Conservation (phyloP, 441 rosid genomes). For the Mallotus japonicus region DNA sequence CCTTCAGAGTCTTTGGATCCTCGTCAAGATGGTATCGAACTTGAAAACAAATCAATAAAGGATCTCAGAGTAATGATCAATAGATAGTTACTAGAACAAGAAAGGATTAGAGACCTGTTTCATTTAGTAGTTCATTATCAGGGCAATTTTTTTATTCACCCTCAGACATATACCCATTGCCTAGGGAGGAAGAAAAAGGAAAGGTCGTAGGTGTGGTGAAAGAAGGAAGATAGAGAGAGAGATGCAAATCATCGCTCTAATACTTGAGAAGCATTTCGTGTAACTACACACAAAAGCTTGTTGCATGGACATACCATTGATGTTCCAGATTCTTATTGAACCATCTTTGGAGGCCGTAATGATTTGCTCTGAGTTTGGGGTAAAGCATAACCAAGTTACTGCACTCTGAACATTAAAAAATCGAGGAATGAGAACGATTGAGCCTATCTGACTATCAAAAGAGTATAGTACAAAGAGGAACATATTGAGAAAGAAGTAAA, state of each 20-base stretch:
- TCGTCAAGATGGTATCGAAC: constrained; percentile 98
- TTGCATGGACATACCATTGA: constrained; percentile 58
- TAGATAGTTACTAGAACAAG: constrained; percentile 8
- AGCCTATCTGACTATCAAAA: not conserved
- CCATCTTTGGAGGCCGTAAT: constrained; percentile 98
- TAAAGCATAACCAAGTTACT: constrained; percentile 86
- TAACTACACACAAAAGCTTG: not conserved
- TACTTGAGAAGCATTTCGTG: not conserved
- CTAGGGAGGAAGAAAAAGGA: not conserved
- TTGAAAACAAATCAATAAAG: constrained; percentile 35
- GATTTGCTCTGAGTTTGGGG: constrained; percentile 83
- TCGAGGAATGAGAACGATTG: constrained; percentile 9
- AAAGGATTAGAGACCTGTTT: not conserved
- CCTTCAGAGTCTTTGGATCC: constrained; percentile 94
- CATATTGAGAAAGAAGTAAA: not conserved
- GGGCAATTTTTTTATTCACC: not conserved
- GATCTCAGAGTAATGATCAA: constrained; percentile 17
- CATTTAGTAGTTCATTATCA: not conserved
- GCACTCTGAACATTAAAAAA: constrained; percentile 47
- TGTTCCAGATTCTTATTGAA: constrained; percentile 86
- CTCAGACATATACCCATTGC: not conserved
- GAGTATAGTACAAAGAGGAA: not conserved
- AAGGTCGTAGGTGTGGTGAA: not conserved
- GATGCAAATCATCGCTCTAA: not conserved
- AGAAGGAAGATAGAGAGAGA: not conserved